Conservation (phyloP, 2,329 filamentous ascomycete genomes). For the Aspergillus latus region DNA sequence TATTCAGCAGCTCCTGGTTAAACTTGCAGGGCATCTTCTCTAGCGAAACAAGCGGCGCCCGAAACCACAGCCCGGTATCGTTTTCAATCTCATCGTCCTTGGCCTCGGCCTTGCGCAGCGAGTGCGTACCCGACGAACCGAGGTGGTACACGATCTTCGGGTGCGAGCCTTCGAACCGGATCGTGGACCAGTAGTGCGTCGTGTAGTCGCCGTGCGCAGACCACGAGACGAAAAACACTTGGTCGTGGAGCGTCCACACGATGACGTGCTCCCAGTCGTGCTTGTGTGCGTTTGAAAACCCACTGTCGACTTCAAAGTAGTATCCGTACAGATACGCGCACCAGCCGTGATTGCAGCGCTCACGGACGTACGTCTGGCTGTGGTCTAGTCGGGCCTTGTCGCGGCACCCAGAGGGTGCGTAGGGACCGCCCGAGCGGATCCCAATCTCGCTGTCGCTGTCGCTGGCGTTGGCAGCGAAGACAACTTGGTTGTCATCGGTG, state of each 20-base stretch:
- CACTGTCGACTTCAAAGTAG: slow-evolving; percentile 8
- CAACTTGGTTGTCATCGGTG: neutral
- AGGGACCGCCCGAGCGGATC: neutral
- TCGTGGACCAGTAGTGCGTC: neutral
- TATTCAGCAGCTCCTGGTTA: slow-evolving; percentile 4
- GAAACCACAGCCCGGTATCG: neutral
- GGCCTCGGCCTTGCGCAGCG: slow-evolving; percentile 10
- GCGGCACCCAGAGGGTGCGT: slow-evolving; percentile 3
- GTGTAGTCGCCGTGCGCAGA: slow-evolving; percentile 8
- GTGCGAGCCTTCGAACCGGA: slow-evolving; percentile 8
- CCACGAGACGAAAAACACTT: slow-evolving; percentile 7
- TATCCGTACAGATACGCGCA: slow-evolving; percentile 12
- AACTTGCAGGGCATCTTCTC: slow-evolving; percentile 5
- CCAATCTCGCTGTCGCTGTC: too few relatives aligned
- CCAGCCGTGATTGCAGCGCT: slow-evolving; percentile 13
- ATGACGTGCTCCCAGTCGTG: slow-evolving; percentile 9
- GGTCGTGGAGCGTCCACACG: slow-evolving; percentile 10
- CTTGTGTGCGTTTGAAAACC: slow-evolving; percentile 1
- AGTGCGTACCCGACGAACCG: slow-evolving; percentile 7
- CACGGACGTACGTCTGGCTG: slow-evolving; percentile 12
- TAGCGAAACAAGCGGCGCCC: slow-evolving; percentile 4
- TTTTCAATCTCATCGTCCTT: slow-evolving; percentile 1
- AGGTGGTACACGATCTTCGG: slow-evolving; percentile 11
- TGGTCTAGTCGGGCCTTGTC: slow-evolving; percentile 3
- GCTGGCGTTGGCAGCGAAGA: too few relatives aligned